These are phyloP conservation scores for Ceratonia siliqua DNA, from an alignment of 306 rosid species.

Conservation along the genomic window DNA sequence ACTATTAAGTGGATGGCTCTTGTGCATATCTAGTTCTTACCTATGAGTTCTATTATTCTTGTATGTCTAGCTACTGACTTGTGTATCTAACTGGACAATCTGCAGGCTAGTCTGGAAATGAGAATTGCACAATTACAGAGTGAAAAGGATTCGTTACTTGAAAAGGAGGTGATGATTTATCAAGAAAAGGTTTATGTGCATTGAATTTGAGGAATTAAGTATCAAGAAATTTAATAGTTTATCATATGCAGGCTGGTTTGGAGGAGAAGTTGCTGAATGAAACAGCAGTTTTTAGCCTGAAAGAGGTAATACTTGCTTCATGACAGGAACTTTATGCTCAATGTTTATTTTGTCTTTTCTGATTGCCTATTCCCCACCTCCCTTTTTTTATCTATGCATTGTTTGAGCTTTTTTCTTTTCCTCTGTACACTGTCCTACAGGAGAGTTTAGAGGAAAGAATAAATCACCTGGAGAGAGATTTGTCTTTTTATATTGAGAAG, in stretches of 20 bases:
- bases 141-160: constrained; percentile 60
- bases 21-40: not conserved
- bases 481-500: constrained; percentile 39
- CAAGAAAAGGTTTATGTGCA: not conserved
- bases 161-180: constrained; percentile 58
- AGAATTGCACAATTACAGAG: constrained; percentile 53
- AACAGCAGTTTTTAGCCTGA: constrained; percentile 41
- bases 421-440: constrained; percentile 43
- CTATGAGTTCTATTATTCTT: constrained; percentile 19
- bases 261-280: constrained; percentile 53
- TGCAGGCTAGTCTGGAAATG: constrained; percentile 62
- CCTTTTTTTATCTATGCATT: constrained; percentile 9
- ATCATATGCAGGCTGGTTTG: constrained; percentile 52
- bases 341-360: constrained; percentile 14
- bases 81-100: constrained; percentile 28
- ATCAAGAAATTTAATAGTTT: constrained; percentile 27
- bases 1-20: constrained; percentile 21
- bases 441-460: constrained; percentile 60
- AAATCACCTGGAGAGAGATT: constrained; percentile 53
- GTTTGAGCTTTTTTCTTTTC: not conserved
- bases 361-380: constrained; percentile 1
- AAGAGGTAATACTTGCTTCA: constrained; percentile 42
- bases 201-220: constrained; percentile 31
- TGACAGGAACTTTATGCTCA: constrained; percentile 13
- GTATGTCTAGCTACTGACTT: constrained; percentile 22